These are phyloP conservation scores for Zygnema circumcarinatum DNA, from an alignment of 139 green algal genomes.

Conservation along the genomic window DNA sequence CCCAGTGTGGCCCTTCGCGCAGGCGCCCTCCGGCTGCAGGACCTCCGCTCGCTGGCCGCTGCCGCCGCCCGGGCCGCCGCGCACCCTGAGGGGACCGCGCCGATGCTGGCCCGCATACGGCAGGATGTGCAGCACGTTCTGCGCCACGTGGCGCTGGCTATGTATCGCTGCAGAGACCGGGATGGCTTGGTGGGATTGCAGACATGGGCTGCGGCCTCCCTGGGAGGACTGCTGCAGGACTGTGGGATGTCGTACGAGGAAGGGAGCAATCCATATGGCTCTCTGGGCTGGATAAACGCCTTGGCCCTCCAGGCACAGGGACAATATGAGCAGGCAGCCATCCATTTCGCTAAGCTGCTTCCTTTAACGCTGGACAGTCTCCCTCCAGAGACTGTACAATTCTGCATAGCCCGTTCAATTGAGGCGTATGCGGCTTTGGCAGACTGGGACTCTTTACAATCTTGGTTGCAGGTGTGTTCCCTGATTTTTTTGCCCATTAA, in stretches of 20 bases:
- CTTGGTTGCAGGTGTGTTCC: conserved; percentile 29
- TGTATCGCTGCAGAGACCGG: conserved; percentile 22
- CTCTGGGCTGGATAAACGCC: conserved; percentile 1
- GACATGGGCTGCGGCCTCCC: conserved; percentile 10
- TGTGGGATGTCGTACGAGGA: background rate
- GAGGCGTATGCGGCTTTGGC: conserved; percentile 44
- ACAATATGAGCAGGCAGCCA: conserved; percentile 19
- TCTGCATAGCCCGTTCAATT: conserved; percentile 30
- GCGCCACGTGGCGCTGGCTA: conserved; percentile 40
- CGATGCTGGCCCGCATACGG: background rate
- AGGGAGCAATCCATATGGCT: background rate
- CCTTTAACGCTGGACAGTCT: background rate
- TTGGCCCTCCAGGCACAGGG: background rate
- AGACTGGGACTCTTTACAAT: conserved; percentile 41
- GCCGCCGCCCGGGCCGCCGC: background rate
- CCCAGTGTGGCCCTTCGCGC: conserved; percentile 25
- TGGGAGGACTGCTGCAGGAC: background rate
- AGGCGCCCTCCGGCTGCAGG: conserved; percentile 13
- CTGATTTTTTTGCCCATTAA: no score
- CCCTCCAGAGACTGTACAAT: conserved; percentile 18
- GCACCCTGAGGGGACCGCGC: background rate
- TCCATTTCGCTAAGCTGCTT: background rate
- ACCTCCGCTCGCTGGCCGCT: conserved; percentile 12
- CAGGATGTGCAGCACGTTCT: conserved; percentile 39
- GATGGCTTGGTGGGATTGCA: conserved; percentile 44